phyloP scores from a whole-genome alignment of 192 early-diverging fungal species.

The Chytriomyces confervae region DNA sequence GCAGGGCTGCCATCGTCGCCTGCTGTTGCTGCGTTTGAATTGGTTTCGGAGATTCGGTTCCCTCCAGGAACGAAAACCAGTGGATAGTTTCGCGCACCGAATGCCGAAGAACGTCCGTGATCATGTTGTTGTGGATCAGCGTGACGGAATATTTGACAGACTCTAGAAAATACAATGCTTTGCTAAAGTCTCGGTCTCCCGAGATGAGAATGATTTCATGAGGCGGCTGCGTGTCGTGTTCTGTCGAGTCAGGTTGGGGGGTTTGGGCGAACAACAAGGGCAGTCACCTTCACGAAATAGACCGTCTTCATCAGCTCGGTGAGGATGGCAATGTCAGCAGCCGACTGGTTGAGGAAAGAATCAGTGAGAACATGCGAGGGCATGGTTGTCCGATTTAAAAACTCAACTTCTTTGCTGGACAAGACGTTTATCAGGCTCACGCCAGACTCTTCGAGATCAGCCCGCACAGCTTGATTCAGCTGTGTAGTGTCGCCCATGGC shows the following conservation, averaged over 20 bases:
- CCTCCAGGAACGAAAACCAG: constrained; percentile 4
- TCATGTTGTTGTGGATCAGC: constrained; percentile 13
- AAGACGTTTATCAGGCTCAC: constrained; percentile 1
- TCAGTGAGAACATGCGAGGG: background rate
- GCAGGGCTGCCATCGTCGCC: background rate
- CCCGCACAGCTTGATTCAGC: background rate
- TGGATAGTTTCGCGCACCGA: constrained; percentile 14
- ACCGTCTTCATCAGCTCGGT: constrained; percentile 23
- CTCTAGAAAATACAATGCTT: constrained; percentile 17
- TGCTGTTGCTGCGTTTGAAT: background rate
- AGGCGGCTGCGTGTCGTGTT: background rate
- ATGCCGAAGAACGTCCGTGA: constrained; percentile 12
- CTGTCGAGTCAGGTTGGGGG: no score
- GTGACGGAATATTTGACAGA: constrained; percentile 7
- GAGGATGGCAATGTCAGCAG: constrained; percentile 26
- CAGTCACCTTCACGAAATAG: constrained; percentile 7
- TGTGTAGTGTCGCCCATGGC: background rate
- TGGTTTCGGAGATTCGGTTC: background rate
- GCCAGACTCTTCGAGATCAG: constrained; percentile 20
- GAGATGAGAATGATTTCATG: constrained; percentile 28
- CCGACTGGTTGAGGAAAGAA: constrained; percentile 1
- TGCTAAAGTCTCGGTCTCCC: constrained; percentile 29
- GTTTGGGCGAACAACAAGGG: no score
- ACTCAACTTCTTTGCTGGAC: constrained; percentile 1
- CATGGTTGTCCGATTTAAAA: background rate